These are phyloP conservation scores for Backusella circina DNA, from an alignment of 192 early-diverging fungal species.

Conservation along the genomic window DNA sequence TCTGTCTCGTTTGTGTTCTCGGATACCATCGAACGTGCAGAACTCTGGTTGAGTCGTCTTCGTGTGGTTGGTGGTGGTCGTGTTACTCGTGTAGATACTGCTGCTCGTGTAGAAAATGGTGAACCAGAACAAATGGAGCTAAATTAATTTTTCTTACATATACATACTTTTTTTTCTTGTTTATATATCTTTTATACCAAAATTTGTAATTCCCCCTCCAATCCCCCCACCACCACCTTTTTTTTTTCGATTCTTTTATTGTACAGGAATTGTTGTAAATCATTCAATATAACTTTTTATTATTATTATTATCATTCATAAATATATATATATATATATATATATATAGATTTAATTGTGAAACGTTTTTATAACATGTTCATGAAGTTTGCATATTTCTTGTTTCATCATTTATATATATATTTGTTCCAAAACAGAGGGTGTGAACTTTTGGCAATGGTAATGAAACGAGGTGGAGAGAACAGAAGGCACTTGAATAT, in stretches of 20 bases:
- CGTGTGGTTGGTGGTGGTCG: conserved; percentile 21
- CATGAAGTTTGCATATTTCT: neutral
- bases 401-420: neutral
- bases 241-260: neutral
- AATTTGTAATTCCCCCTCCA: neutral
- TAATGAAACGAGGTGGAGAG: neutral
- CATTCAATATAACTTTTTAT: neutral
- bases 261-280: neutral
- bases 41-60: conserved; percentile 55
- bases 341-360: neutral
- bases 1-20: conserved; percentile 64
- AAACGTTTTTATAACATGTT: neutral
- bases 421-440: too few relatives aligned
- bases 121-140: neutral
- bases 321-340: too few relatives aligned
- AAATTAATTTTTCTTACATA: neutral
- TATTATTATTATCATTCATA: neutral
- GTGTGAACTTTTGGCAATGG: neutral
- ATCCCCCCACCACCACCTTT: too few relatives aligned
- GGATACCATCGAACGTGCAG: conserved; percentile 65
- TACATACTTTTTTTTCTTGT: neutral
- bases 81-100: too few relatives aligned
- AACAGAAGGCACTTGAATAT: neutral
- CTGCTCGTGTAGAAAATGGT: neutral
- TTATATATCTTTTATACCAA: neutral